Conservation (phyloP, 352 stramenopile species). For the Pythium dissotocum region DNA sequence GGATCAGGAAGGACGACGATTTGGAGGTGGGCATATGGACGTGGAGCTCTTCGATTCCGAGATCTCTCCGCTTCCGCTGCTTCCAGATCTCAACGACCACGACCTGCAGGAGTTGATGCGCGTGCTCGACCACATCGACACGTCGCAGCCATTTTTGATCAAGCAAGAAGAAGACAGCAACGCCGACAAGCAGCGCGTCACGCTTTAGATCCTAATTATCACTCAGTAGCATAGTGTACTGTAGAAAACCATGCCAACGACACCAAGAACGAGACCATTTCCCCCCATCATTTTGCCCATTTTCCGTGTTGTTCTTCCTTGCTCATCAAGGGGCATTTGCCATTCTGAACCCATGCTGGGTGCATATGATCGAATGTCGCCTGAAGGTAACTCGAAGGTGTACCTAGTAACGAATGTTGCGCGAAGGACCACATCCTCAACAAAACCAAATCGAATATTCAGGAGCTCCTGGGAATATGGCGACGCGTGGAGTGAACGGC, state of each 20-base stretch:
- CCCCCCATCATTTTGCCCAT: neutral
- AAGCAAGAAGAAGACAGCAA: neutral
- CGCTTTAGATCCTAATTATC: constrained; percentile 1
- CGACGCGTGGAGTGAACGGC: constrained; percentile 50
- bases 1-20: neutral
- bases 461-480: constrained; percentile 28
- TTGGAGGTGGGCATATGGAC: neutral
- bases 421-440: neutral
- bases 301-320: neutral
- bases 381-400: constrained; percentile 1
- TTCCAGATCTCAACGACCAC: neutral
- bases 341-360: neutral
- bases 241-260: neutral
- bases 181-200: neutral
- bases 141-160: constrained; percentile 1
- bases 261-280: neutral
- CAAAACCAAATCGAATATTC: neutral
- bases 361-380: neutral
- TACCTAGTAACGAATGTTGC: constrained; percentile 3
- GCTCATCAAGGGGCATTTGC: neutral
- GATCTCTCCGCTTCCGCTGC: neutral
- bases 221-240: constrained; percentile 1
- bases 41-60: neutral
- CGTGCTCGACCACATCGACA: neutral
- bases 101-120: constrained; percentile 6